Evolutionary conservation across 306 rosid species (phyloP).

Genomic region (Citrullus amarus): DNA sequence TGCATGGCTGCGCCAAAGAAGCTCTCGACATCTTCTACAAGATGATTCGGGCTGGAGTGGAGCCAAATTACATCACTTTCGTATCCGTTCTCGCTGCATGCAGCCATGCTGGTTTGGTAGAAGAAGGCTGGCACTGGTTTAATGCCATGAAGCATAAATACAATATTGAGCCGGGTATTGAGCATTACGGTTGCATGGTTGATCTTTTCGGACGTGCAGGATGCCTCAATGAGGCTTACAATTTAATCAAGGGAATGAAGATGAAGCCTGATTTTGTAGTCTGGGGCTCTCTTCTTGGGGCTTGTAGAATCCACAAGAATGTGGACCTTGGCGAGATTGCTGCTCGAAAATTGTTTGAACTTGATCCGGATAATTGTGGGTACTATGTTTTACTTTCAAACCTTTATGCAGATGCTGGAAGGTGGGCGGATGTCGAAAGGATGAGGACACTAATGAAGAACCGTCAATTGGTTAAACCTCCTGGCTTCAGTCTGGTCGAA

Average conservation of each 20-base stretch:
- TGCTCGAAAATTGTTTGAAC: constrained; percentile 49
- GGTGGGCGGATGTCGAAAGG: constrained; percentile 64
- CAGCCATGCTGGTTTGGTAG: constrained; percentile 62
- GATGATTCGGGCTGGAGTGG: constrained; percentile 40
- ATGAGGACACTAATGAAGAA: constrained; percentile 56
- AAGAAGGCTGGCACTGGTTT: constrained; percentile 79
- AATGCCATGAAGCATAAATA: constrained; percentile 43
- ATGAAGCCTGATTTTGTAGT: constrained; percentile 52
- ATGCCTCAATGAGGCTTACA: constrained; percentile 45
- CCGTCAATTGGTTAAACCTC: constrained; percentile 48
- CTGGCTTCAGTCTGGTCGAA: constrained; percentile 71
- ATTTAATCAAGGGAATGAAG: constrained; percentile 58
- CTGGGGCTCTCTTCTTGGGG: constrained; percentile 78
- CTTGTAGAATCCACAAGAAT: constrained; percentile 62
- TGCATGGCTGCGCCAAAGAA: constrained; percentile 58
- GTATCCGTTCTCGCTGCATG: constrained; percentile 65
- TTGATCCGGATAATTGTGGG: constrained; percentile 62
- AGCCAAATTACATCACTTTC: constrained; percentile 54
- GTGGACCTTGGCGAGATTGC: constrained; percentile 62
- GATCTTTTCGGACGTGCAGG: constrained; percentile 79
- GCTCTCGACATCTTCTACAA: constrained; percentile 45
- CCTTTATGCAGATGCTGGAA: constrained; percentile 70
- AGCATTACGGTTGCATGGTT: constrained; percentile 72
- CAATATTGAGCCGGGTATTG: constrained; percentile 54
- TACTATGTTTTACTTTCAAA: constrained; percentile 65